Evolutionary conservation across 1,139 yeast species (phyloP), one percentile per base, ranked within the genome.

Genomic region (Nakaseomyces kungkrabaensis): DNA sequence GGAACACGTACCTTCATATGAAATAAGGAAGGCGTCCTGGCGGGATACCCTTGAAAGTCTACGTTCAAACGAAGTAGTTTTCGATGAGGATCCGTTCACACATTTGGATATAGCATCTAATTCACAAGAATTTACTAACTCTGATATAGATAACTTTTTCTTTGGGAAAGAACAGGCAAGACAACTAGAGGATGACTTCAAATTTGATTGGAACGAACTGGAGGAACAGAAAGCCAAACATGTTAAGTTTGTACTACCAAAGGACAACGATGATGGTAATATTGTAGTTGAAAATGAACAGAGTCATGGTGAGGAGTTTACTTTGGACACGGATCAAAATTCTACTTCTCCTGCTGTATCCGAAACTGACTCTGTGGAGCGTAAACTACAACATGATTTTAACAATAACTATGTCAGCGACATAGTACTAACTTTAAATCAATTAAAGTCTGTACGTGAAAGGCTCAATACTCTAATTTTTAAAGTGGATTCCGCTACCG

Each of bases 1-100:
- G 62, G 26, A 41, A 41, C 33, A 41, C 34, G 34, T 41, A 27
- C 44, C 44, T 11, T 41, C 44, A 7, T 41, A 41, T 41, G 43
- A 38, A 3, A 25, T 38, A 11, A 22, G 44, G 5, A 41, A 29
- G n/a, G 7, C 5, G 4, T 27, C 44, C 11, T 41, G 44, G 44
- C 10, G 44, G 34, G 24, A 11, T 17, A 41, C 44, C 6, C 34
- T 41, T n/a, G 44, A 41, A 25, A 29, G 34, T 27, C 34, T 41
- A 5, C 33, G 44, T 13, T 25, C 42, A 5, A 31, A 38, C 11
- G 42, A 38, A 1, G 42, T 38, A 5, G 13, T 38, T 11, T 38
- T 38, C 13, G 42, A 38, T 25, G 42, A 38, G 5, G 22, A 38
- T 38, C 42, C 42, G 6, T 38, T 38, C 11, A 31, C 31, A 17